Evolutionary conservation across 2,329 filamentous ascomycete genomes (phyloP), one percentile per base, ranked within the genome.

Genomic region (Fusarium zealandicum): DNA sequence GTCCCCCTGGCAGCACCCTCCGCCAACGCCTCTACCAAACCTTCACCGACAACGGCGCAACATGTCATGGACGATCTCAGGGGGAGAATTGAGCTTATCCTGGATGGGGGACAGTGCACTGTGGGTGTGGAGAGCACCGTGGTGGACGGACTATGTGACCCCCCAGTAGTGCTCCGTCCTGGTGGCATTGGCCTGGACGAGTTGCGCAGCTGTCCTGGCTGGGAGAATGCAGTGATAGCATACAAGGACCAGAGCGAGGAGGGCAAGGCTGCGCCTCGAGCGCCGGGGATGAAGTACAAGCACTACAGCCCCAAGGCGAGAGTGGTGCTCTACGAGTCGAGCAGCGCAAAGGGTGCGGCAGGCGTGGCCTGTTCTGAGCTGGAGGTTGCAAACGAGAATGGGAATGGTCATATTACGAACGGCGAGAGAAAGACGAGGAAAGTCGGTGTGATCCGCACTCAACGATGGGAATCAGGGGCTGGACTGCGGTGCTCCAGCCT

Each of bases 271-370:
- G 81, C 82, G 9, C 95, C 95, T 0, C 82, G 91, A 51, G 95
- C 95, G 1, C 95, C 95, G 0, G 95, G 95, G 1, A 99, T 99
- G 95, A 99, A 99, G 75, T 99, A 99, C 72, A 91, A 95, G 70
- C 95, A 99, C 72, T 99, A 99, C 70, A 96, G 93, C 36, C 95
- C 95, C 1, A 90, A 88, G 72, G 96, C 95, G 1, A 86, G 82
- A 38, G 93, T 99, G 2, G 78, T 96, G 12, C 79, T 98, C 2
- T 96, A 92, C 70, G 91, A 96, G 71, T 75, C 83, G 20, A 73
- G 69, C 31, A 76, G 70, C 71, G 57, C 55, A 11, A 63, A 57
- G 10, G 72, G 75, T 17, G 60, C 64, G 36, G 68, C 68, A 9
- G 77, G 77, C 7, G 68, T 80, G 30, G 59, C 69, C 11, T 14